Conservation (phyloP, 164 flowering plant species). For the Protea cynaroides region DNA sequence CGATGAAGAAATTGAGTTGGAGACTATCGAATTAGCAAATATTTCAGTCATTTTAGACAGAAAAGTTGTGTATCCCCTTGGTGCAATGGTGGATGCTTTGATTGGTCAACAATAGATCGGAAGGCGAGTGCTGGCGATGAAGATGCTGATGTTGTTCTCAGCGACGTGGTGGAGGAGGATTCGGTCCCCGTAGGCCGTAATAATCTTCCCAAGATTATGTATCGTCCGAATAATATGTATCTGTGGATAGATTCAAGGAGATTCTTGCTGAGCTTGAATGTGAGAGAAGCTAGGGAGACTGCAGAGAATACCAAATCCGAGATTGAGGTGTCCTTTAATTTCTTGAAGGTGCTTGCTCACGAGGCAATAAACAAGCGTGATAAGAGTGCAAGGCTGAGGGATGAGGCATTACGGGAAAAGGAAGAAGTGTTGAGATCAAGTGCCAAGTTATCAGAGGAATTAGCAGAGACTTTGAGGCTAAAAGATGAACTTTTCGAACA, state of each 20-base stretch:
- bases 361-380: slow-evolving; percentile 86
- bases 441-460: slow-evolving; percentile 37
- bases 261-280: slow-evolving; percentile 65
- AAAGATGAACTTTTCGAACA: slow-evolving; percentile 53
- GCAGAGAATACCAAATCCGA: slow-evolving; percentile 69
- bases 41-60: background rate
- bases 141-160: slow-evolving; percentile 63
- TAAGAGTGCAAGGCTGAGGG: slow-evolving; percentile 47
- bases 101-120: slow-evolving; percentile 3
- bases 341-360: slow-evolving; percentile 53
- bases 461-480: slow-evolving; percentile 32
- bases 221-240: slow-evolving; percentile 32
- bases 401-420: slow-evolving; percentile 60
- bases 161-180: slow-evolving; percentile 80
- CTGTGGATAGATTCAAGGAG: slow-evolving; percentile 52
- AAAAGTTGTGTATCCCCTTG: background rate
- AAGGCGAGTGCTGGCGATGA: slow-evolving; percentile 47
- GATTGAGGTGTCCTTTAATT: slow-evolving; percentile 43
- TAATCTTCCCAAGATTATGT: too few species aligned
- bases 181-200: slow-evolving; percentile 36
- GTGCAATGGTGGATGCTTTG: background rate
- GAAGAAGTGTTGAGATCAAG: slow-evolving; percentile 38
- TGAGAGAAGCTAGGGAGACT: slow-evolving; percentile 56
- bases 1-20: background rate
- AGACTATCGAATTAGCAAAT: background rate